Evolutionary conservation across 768 basidiomycete genomes (phyloP).

Genomic region (Kondoa malvinella): DNA sequence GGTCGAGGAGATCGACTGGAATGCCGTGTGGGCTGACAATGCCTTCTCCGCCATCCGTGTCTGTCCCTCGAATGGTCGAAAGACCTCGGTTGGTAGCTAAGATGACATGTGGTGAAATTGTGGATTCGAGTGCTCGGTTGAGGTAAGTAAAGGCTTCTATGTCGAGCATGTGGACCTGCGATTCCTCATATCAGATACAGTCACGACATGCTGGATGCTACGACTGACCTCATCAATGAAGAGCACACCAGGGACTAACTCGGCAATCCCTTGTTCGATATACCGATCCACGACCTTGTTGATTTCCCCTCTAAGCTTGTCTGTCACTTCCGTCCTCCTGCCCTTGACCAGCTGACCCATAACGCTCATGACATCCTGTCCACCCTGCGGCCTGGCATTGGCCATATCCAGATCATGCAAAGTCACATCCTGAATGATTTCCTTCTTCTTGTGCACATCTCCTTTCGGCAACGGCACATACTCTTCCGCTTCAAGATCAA

Average conservation of each 20-base stretch:
- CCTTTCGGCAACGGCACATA: slow-evolving; percentile 96
- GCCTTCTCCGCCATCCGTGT: slow-evolving; percentile 38
- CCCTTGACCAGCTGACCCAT: slow-evolving; percentile 81
- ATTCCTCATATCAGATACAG: not conserved
- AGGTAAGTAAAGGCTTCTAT: slow-evolving; percentile 99
- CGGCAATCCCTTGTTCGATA: slow-evolving; percentile 95
- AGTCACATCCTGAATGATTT: slow-evolving; percentile 86
- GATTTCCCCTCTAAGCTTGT: slow-evolving; percentile 84
- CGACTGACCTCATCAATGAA: slow-evolving; percentile 86
- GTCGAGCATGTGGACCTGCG: slow-evolving; percentile 95
- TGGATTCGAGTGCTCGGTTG: slow-evolving; percentile 83
- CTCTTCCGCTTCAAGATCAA: slow-evolving; percentile 93
- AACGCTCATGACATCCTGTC: slow-evolving; percentile 97
- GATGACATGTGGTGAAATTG: slow-evolving; percentile 94
- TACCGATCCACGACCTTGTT: slow-evolving; percentile 95
- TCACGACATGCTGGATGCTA: not conserved
- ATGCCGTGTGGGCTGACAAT: slow-evolving; percentile 83
- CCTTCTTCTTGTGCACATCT: slow-evolving; percentile 88
- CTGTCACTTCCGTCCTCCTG: slow-evolving; percentile 87
- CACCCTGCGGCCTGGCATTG: slow-evolving; percentile 79
- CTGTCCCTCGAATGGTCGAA: slow-evolving; percentile 75
- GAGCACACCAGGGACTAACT: slow-evolving; percentile 90
- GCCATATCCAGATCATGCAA: slow-evolving; percentile 90
- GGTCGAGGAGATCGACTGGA: slow-evolving; percentile 80
- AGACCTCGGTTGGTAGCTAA: slow-evolving; percentile 92